Base-by-base conservation (phyloP, 192 early-diverging fungal species). In the Backusella parvicylindrica region DNA sequence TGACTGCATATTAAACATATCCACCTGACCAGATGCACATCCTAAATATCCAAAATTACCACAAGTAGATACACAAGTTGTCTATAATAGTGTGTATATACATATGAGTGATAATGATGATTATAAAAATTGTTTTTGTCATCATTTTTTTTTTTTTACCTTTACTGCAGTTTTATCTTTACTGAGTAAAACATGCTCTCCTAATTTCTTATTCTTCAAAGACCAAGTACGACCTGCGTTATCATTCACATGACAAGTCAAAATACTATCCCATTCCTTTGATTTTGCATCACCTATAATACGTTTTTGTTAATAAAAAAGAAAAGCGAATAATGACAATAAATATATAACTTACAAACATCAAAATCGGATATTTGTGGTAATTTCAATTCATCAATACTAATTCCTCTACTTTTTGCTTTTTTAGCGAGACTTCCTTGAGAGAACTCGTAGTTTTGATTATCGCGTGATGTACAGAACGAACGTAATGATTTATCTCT, bases 1-100 rank as follows among this genome's bases (percentile, higher is more conserved):
- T 28, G 96, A 97, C 74, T 99, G 98, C 91, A 99, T 90, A 85
- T 97, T 98, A 88, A 89, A 95, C 90, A 94, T 92, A 64, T 96
- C 95, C 43, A 99, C 86, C 12, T 75, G 71, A 64, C 98, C 98
- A 35, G 80, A 78, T 8, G 88, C 79, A 30, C 90, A 88, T 3
- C 97, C 98, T 4, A 97, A 83, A 75, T 97, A 92, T 6, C 92
- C 95, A 91, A 92, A 99, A 81, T 98, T 97, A 64, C 98, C 98
- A 69, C 97, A 98, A 1, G 87, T 81, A 80, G 93, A 96, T 40
- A 99, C 83, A 0, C 86, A 87, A 33, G 94, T 91, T 0, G 89
- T 80, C 74, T 87, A 70, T 38, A 18, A n/a, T 32, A 35, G 16
- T 37, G 71, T 33, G 40, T 35, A 32, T 50, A 21, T 23, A 50